Conservation (phyloP, 2,329 filamentous ascomycete species). For the Exophiala sp. region DNA sequence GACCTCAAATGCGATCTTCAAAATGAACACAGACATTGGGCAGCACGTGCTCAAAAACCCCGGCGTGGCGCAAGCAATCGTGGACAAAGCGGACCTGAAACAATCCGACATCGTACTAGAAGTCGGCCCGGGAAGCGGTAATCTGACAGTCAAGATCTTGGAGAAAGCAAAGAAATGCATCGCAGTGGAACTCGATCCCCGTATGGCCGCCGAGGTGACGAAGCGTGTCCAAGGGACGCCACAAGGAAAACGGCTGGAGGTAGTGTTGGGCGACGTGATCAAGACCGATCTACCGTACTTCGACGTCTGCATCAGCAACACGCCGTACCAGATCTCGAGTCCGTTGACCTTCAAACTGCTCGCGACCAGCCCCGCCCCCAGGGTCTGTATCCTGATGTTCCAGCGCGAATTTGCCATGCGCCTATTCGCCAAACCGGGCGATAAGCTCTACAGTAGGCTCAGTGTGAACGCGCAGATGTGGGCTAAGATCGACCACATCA, state of each 20-base stretch:
- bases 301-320: constrained; percentile 78
- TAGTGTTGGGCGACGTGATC: constrained; percentile 87
- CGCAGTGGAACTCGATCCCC: constrained; percentile 85
- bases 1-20: constrained; percentile 74
- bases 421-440: constrained; percentile 78
- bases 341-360: constrained; percentile 89
- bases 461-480: constrained; percentile 94
- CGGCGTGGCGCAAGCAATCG: constrained; percentile 73
- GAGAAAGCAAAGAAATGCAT: constrained; percentile 79
- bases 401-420: constrained; percentile 92
- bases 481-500: constrained; percentile 63
- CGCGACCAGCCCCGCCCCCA: constrained; percentile 70
- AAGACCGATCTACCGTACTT: constrained; percentile 76
- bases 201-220: constrained; percentile 93
- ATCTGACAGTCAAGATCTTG: constrained; percentile 81
- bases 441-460: constrained; percentile 83
- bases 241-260: constrained; percentile 73
- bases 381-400: constrained; percentile 88
- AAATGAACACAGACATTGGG: constrained; percentile 89
- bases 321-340: constrained; percentile 74
- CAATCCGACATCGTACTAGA: constrained; percentile 86
- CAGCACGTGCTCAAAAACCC: constrained; percentile 92
- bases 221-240: constrained; percentile 90
- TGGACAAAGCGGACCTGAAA: constrained; percentile 81
- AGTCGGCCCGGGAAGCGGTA: constrained; percentile 84